Conservation (phyloP, 257 asterid species). For the Echium plantagineum region DNA sequence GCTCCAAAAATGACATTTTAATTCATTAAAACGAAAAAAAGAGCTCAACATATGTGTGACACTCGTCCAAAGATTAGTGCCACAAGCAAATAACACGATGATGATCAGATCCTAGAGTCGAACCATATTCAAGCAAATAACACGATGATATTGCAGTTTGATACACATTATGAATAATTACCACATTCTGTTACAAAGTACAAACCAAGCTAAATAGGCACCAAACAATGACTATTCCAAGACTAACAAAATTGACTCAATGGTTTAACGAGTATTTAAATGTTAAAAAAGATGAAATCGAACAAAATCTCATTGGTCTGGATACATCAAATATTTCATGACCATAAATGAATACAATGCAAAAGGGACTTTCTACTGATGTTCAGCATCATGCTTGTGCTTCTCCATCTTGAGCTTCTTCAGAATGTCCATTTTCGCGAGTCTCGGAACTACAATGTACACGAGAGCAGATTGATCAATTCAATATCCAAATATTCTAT, state of each 20-base stretch:
- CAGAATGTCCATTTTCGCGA: constrained; percentile 15
- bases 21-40: too few species aligned
- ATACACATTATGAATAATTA: constrained; percentile 3
- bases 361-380: constrained; percentile 1
- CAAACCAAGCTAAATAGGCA: constrained; percentile 7
- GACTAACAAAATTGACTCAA: constrained; percentile 31
- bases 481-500: background rate
- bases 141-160: background rate
- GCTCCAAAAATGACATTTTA: too few species aligned
- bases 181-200: constrained; percentile 7
- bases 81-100: too few species aligned
- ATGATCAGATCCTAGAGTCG: background rate
- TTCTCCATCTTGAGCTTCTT: constrained; percentile 16
- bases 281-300: background rate
- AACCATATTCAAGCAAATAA: background rate
- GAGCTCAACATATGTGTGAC: too few species aligned
- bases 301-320: constrained; percentile 4
- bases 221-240: constrained; percentile 1
- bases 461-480: background rate
- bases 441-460: constrained; percentile 17
- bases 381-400: constrained; percentile 10
- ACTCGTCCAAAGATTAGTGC: too few species aligned
- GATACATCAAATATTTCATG: constrained; percentile 1
- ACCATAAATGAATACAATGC: background rate
- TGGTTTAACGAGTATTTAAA: constrained; percentile 4